Percentiles rank a stretch among this genome's conserved stretches.
Conservation (phyloP, 495 filamentous ascomycete genomes). For the Aspergillus biplanus region DNA sequence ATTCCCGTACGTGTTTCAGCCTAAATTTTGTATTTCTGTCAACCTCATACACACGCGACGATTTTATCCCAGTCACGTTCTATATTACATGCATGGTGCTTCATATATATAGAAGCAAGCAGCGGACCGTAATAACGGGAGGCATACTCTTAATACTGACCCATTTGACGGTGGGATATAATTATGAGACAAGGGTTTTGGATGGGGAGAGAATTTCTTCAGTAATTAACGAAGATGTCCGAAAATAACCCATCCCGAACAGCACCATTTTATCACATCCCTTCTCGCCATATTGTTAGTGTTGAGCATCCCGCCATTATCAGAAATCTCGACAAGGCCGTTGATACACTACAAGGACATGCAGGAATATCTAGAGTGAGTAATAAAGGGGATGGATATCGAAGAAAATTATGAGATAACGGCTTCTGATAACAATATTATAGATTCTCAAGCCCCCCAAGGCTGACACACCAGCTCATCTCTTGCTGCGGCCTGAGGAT, state of each 20-base stretch:
- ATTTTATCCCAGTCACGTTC: no score
- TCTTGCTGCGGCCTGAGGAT: constrained; percentile 78
- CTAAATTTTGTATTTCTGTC: no score
- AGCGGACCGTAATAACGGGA: background rate
- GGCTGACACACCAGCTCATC: constrained; percentile 44
- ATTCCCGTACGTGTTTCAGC: no score
- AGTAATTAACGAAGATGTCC: constrained; percentile 21
- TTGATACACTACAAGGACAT: constrained; percentile 75
- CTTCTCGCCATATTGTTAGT: constrained; percentile 65
- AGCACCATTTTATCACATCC: constrained; percentile 63
- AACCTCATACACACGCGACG: no score
- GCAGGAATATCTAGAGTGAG: constrained; percentile 67
- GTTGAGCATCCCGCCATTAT: constrained; percentile 90
- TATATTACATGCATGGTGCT: no score
- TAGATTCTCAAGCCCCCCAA: constrained; percentile 50
- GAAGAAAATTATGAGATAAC: background rate
- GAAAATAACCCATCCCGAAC: constrained; percentile 31
- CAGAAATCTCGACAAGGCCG: constrained; percentile 77
- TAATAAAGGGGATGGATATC: background rate
- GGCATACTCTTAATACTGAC: no score
- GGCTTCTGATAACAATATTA: background rate
- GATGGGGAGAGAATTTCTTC: background rate
- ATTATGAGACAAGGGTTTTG: no score
- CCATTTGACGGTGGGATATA: no score
- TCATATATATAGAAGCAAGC: background rate